Percentiles rank a stretch among this genome's conserved stretches.
Evolutionary conservation across 306 rosid genomes (phyloP).

Genomic region (Pyrus betulifolia): DNA sequence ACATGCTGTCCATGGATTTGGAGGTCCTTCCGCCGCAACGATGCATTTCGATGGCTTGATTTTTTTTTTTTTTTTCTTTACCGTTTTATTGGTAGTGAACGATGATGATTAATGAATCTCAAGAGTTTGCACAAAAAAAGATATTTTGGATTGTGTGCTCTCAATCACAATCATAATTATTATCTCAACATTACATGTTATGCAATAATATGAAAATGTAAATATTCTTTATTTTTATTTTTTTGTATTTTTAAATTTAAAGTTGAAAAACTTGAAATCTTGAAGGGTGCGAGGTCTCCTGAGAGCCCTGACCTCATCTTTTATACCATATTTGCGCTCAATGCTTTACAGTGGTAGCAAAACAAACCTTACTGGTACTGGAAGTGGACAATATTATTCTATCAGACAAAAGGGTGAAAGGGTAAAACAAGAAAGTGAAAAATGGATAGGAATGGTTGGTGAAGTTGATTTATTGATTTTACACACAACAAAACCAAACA

Average conservation of each 20-base stretch:
- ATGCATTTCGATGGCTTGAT: too few species aligned
- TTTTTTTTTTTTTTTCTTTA: too few species aligned
- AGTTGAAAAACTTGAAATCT: not conserved
- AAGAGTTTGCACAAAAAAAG: too few species aligned
- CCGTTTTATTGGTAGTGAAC: too few species aligned
- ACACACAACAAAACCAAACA: not conserved
- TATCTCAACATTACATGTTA: not conserved
- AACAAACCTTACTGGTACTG: conserved; percentile 43
- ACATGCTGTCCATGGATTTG: too few species aligned
- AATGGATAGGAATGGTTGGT: conserved; percentile 12
- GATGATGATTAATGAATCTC: too few species aligned
- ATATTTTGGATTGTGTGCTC: too few species aligned
- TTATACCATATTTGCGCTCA: conserved; percentile 23
- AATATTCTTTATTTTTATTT: too few species aligned
- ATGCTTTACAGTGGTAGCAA: conserved; percentile 23
- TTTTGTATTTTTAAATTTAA: not conserved
- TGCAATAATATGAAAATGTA: not conserved
- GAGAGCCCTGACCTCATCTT: not conserved
- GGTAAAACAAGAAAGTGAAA: not conserved
- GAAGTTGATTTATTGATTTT: conserved; percentile 27
- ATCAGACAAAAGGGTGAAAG: not conserved
- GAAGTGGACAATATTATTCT: conserved; percentile 13
- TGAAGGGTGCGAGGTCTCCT: too few species aligned
- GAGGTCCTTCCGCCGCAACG: too few species aligned
- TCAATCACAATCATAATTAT: not conserved